A percentile compares a stretch with the other conserved stretches of the same genome.
These are phyloP conservation scores for Pyrenopolyporus hunteri DNA, from an alignment of 495 filamentous ascomycete species.

Conservation along the genomic window DNA sequence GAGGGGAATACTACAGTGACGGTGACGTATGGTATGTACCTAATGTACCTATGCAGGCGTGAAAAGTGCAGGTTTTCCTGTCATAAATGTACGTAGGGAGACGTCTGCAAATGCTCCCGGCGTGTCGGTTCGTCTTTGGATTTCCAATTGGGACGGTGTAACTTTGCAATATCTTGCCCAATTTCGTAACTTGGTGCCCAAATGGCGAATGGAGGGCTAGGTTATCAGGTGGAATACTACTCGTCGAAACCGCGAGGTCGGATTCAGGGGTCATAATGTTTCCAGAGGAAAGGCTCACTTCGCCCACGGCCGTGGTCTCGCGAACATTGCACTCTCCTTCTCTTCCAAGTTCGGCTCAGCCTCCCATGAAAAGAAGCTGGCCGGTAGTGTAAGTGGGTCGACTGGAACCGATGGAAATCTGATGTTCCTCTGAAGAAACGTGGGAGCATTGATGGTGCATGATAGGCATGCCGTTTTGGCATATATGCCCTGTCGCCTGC, in stretches of 20 bases:
- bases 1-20: not conserved
- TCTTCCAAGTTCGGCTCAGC: constrained; percentile 20
- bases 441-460: constrained; percentile 27
- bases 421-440: constrained; percentile 32
- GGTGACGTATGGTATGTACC: not conserved
- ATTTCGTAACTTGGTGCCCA: constrained; percentile 35
- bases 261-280: constrained; percentile 18
- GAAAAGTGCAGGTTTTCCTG: constrained; percentile 3
- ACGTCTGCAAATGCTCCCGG: constrained; percentile 15
- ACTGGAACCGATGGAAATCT: constrained; percentile 20
- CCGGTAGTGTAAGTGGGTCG: constrained; percentile 16
- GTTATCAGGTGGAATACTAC: constrained; percentile 20
- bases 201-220: constrained; percentile 11
- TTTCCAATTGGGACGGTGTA: constrained; percentile 4
- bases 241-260: constrained; percentile 19
- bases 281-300: constrained; percentile 8
- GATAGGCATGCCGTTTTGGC: constrained; percentile 21
- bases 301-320: constrained; percentile 7
- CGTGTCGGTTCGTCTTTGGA: constrained; percentile 22
- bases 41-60: not conserved
- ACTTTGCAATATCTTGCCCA: constrained; percentile 24
- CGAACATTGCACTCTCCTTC: constrained; percentile 7
- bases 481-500: constrained; percentile 27
- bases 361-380: constrained; percentile 36
- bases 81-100: constrained; percentile 1